Evolutionary conservation across 129 eudicot genomes (phyloP).

Genomic region (Smallanthus sonchifolius): DNA sequence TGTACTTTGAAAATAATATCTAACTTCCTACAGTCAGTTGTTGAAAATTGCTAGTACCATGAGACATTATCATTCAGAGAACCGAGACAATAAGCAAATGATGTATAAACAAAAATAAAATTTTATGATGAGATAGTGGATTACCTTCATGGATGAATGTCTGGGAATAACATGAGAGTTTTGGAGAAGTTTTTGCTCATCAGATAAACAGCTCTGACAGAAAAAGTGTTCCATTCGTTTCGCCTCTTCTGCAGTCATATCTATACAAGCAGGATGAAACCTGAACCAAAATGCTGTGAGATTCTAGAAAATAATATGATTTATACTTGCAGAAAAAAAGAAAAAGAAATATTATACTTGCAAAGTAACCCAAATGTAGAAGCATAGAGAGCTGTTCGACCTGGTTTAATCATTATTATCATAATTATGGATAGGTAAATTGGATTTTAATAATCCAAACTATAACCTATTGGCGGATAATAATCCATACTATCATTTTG

Average conservation of each 20-base stretch:
- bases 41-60: neutral
- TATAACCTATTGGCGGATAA: no score
- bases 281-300: slow-evolving; percentile 38
- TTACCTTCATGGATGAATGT: slow-evolving; percentile 55
- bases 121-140: neutral
- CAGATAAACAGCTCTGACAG: slow-evolving; percentile 51
- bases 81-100: neutral
- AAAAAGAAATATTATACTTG: no score
- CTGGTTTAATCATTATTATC: no score
- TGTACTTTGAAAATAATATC: no score
- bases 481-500: no score
- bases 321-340: no score
- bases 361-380: no score
- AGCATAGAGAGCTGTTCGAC: no score
- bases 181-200: slow-evolving; percentile 41
- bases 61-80: neutral
- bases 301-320: neutral
- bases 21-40: neutral
- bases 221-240: slow-evolving; percentile 52
- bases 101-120: no score
- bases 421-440: no score
- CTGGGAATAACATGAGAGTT: slow-evolving; percentile 48
- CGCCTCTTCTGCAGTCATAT: slow-evolving; percentile 66
- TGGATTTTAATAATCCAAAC: no score
- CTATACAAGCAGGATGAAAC: slow-evolving; percentile 84